Conservation (phyloP, 1,284 basidiomycete genomes). For the Lentinula novae-zelandiae region DNA sequence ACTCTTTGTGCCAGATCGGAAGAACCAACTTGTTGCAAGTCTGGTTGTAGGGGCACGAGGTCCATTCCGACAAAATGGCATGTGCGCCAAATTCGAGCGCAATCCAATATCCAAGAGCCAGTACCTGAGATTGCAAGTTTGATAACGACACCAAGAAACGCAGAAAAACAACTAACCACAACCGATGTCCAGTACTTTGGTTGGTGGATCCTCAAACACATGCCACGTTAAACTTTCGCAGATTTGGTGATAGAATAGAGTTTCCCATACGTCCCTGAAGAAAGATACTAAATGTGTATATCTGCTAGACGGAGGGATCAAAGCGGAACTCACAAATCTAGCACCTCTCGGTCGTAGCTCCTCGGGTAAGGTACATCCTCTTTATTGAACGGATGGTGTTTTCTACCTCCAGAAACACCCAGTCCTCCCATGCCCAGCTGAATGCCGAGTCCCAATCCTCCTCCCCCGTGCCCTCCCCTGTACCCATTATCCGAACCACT, state of each 20-base stretch:
- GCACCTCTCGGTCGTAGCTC: constrained; percentile 53
- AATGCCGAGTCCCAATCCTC: neutral
- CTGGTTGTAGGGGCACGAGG: constrained; percentile 63
- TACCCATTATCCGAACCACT: neutral
- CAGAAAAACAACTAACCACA: constrained; percentile 45
- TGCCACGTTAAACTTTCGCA: constrained; percentile 60
- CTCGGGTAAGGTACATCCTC: constrained; percentile 62
- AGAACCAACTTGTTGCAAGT: constrained; percentile 50
- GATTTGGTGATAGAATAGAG: constrained; percentile 46
- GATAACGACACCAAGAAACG: neutral
- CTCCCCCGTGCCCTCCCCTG: constrained; percentile 5
- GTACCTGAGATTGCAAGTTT: constrained; percentile 37
- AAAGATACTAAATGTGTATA: neutral
- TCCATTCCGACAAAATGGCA: constrained; percentile 67
- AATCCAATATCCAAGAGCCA: constrained; percentile 64
- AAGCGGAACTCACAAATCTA: constrained; percentile 58
- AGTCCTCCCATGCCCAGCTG: neutral
- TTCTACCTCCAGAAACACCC: constrained; percentile 36
- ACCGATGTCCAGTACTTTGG: constrained; percentile 65
- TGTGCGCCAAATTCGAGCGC: constrained; percentile 57
- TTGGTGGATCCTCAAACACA: constrained; percentile 52
- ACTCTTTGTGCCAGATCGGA: constrained; percentile 55
- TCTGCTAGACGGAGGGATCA: neutral
- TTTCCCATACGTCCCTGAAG: constrained; percentile 69
- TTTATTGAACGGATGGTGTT: constrained; percentile 48